Base-by-base conservation (phyloP, 2,329 filamentous ascomycete species). In the Colletotrichum sp. region DNA sequence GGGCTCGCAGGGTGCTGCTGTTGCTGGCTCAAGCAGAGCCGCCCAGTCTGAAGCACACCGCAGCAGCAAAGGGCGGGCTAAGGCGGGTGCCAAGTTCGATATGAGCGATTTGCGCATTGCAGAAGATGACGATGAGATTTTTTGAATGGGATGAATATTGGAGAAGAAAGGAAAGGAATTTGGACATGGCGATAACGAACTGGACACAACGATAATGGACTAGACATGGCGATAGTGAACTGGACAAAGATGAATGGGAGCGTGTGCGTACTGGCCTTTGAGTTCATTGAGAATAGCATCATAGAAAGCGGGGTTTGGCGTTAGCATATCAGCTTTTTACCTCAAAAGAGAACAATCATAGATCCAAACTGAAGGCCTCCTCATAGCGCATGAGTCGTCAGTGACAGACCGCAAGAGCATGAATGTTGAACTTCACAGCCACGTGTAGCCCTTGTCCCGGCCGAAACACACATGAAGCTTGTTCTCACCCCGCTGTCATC, bases 391-490 rank as follows among this genome's bases (percentile, higher is more conserved):
- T 43, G 18, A 48, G 9, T 12, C 18, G 39, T n/a, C 39, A 10
- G 39, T 12, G 18, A 43, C 18, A n/a, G 39, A 12, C 18, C 6
- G 18, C 9, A 12, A 48, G 3, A 48, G 9, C 5, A n/a, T 4
- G 1, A n/a, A 1, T n/a, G 39, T 48, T 7, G 39, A 48, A 3
- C 18, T n/a, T 48, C 18, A 30, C 18, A 61, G 32, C 64, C 39
- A 52, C 18, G 32, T 60, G 67, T 12, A n/a, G 13, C 60, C 52
- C 55, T 26, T 68, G 55, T 72, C 64, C 55, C 12, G 2, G 64
- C 7, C 34, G 73, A 75, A 68, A 75, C 70, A 16, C n/a, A 59
- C 7, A 16, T 73, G 73, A 64, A 64, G 73, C 73, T 73, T 68
- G 59, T 60, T 30, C 30, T 26, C 18, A 18, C 59, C 36, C 34